Conservation (phyloP, 352 stramenopile species). For the Plasmopara halstedii region DNA sequence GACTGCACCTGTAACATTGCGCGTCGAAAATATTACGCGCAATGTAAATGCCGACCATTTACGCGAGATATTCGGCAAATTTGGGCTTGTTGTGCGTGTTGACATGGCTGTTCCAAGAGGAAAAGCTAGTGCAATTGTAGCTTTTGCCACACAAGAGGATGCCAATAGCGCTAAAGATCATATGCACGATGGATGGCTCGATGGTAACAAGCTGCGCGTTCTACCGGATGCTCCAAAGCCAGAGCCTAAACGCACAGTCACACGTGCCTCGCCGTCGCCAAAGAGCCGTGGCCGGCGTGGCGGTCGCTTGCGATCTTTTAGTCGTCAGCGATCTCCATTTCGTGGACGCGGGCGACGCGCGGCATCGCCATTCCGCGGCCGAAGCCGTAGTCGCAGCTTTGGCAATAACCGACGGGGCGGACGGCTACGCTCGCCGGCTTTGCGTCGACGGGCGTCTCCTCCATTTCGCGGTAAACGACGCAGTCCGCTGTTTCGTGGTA, state of each 20-base stretch:
- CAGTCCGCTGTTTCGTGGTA: slow-evolving; percentile 23
- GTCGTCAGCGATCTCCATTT: slow-evolving; percentile 11
- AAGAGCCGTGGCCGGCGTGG: slow-evolving; percentile 9
- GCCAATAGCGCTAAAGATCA: slow-evolving; percentile 53
- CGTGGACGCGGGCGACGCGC: slow-evolving; percentile 18
- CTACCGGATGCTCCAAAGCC: slow-evolving; percentile 11
- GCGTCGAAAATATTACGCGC: slow-evolving; percentile 77
- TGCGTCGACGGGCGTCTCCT: slow-evolving; percentile 31
- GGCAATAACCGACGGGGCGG: slow-evolving; percentile 12
- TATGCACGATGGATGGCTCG: slow-evolving; percentile 82
- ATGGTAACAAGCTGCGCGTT: slow-evolving; percentile 72
- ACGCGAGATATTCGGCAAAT: slow-evolving; percentile 84
- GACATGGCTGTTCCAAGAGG: slow-evolving; percentile 35
- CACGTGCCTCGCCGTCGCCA: slow-evolving; percentile 17
- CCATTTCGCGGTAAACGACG: slow-evolving; percentile 30
- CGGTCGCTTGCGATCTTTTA: slow-evolving; percentile 16
- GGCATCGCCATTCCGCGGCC: slow-evolving; percentile 45
- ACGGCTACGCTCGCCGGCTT: slow-evolving; percentile 20
- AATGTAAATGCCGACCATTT: slow-evolving; percentile 81
- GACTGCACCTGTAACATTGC: slow-evolving; percentile 31
- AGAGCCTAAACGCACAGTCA: slow-evolving; percentile 4
- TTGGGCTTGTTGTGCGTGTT: slow-evolving; percentile 54
- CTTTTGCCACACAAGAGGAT: slow-evolving; percentile 42
- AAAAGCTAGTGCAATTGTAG: slow-evolving; percentile 43
- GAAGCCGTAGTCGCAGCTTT: slow-evolving; percentile 30